Base-by-base conservation (phyloP, 306 rosid genomes). In the Alnus rubra region DNA sequence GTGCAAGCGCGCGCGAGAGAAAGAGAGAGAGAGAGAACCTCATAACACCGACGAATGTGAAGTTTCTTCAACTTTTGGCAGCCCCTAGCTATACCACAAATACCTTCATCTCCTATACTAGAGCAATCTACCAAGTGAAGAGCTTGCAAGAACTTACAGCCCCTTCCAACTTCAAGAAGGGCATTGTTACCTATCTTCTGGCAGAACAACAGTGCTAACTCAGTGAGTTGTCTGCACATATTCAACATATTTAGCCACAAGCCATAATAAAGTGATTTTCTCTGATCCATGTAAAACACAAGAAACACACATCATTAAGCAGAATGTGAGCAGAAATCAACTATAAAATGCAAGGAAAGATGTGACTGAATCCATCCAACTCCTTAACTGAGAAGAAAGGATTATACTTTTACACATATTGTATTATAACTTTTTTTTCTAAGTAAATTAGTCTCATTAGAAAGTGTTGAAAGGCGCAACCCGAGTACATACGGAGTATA, bases 121-220 rank as follows among this genome's bases (percentile, higher is more conserved):
- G 99, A 89, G 88, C 99, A 96, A 86, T 93, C 98, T 81, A 93
- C 97, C 89, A 96, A 84, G 88, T 91, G 92, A 80, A 96, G 97
- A 37, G 98, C 87, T 85, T 91, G 91, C 89, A 96, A 80, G 85
- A 89, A 88, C 87, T 87, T 90, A 84, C 98, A 96, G 69, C 98
- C 92, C 82, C 77, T 82, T 74, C 99, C 98, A 80, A 95, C 86
- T 81, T 81, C 93, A 73, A 86, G 80, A 65, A 95, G 96, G 78
- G 93, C 98, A 72, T 67, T 69, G 87, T 87, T 86, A 28, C 92
- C 93, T 35, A 95, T 93, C 84, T 87, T 90, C 81, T 91, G 98
- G 93, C 96, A 93, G 89, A 91, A 93, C 56, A 93, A 87, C 86
- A 95, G 83, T 62, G 91, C 85, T 51, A 95, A 85, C 78, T 93